A percentile compares a stretch with the other conserved stretches of the same genome.
phyloP scores from a whole-genome alignment of 164 flowering plant genomes.

The Umbilicus rupestris region DNA sequence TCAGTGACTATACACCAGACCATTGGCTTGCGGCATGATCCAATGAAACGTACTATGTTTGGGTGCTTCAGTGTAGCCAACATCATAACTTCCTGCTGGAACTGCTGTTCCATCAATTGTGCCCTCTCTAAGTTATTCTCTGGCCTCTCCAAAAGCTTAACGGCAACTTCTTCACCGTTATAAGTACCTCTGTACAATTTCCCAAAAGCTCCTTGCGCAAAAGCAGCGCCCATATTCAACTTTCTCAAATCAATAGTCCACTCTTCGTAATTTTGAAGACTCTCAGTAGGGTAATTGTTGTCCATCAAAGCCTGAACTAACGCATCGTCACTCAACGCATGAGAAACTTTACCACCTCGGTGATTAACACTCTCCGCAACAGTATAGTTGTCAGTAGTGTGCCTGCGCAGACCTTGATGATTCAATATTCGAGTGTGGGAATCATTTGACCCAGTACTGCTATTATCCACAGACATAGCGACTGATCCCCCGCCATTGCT shows the following conservation, averaged over 20 bases:
- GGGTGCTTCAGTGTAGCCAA: slow-evolving; percentile 6
- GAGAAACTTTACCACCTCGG: slow-evolving; percentile 3
- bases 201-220: slow-evolving; percentile 4
- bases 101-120: slow-evolving; percentile 2
- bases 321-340: neutral
- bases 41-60: slow-evolving; percentile 5
- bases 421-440: neutral
- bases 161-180: slow-evolving; percentile 4
- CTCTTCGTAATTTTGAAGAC: slow-evolving; percentile 2
- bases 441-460: neutral
- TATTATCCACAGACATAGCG: neutral
- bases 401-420: slow-evolving; percentile 7
- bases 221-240: slow-evolving; percentile 4
- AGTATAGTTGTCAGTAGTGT: neutral
- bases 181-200: slow-evolving; percentile 6
- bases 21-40: slow-evolving; percentile 6
- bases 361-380: neutral
- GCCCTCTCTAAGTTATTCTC: slow-evolving; percentile 1
- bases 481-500: slow-evolving; percentile 3
- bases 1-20: slow-evolving; percentile 7
- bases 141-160: neutral
- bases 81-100: slow-evolving; percentile 7
- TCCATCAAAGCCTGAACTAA: slow-evolving; percentile 4
- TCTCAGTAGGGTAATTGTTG: slow-evolving; percentile 1
- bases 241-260: slow-evolving; percentile 5